Conservation (phyloP, 176 grass and related monocot species). For the Hordeum marinum region DNA sequence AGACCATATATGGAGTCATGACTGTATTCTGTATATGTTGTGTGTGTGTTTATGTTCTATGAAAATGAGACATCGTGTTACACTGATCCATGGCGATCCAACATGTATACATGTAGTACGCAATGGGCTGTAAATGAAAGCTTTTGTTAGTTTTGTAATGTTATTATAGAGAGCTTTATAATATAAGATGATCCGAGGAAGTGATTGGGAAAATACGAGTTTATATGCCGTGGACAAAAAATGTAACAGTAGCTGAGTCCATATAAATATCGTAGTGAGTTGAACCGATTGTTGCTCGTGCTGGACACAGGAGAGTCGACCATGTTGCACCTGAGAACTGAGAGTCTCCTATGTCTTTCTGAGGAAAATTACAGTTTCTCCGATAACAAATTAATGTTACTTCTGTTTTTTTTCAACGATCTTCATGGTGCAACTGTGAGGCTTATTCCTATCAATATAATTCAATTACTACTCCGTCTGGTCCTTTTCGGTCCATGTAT, state of each 20-base stretch:
- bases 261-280: no score
- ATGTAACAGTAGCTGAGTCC: no score
- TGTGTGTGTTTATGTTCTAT: not conserved
- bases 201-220: no score
- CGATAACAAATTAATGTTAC: not conserved
- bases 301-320: not conserved
- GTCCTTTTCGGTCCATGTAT: no score
- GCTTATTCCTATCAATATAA: not conserved
- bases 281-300: no score
- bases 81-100: not conserved
- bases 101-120: not conserved
- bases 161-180: not conserved
- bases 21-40: not conserved
- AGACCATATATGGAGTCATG: not conserved
- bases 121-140: not conserved
- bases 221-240: no score
- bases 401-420: not conserved
- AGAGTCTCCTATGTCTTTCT: not conserved
- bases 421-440: not conserved
- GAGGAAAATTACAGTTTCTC: not conserved
- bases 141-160: not conserved
- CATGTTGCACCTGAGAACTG: not conserved
- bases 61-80: not conserved
- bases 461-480: not conserved
- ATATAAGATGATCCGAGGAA: no score